Evolutionary conservation across 176 grass and related monocot species (phyloP).

Genomic region (Saccharum spontaneum): DNA sequence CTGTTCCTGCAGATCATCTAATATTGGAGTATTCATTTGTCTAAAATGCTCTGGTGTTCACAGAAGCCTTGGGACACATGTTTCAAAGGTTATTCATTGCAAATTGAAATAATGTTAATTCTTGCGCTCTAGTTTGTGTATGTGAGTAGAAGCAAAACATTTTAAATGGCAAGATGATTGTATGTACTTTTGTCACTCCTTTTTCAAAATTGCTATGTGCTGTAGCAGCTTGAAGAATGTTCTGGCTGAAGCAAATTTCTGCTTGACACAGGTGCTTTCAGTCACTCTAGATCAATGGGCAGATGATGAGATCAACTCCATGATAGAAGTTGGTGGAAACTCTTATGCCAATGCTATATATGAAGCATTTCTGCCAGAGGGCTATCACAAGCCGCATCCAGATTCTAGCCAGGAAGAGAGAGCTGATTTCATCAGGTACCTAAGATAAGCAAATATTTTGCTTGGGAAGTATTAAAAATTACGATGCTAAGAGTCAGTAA

Average conservation of each 20-base stretch:
- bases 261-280: conserved; percentile 57
- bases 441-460: not conserved
- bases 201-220: not conserved
- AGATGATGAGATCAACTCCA: conserved; percentile 62
- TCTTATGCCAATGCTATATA: conserved; percentile 79
- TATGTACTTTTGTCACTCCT: not conserved
- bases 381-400: conserved; percentile 58
- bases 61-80: conserved; percentile 73
- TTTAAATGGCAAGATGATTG: not conserved
- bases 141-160: not conserved
- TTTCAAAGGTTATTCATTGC: conserved; percentile 64
- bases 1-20: conserved; percentile 53
- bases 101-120: conserved; percentile 20
- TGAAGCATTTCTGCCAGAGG: conserved; percentile 79
- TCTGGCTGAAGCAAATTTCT: not conserved
- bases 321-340: conserved; percentile 89
- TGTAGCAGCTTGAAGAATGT: not conserved
- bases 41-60: conserved; percentile 78
- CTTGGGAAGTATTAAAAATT: not conserved
- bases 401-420: conserved; percentile 60
- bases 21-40: conserved; percentile 76
- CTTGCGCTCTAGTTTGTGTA: not conserved
- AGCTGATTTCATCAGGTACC: conserved; percentile 69
- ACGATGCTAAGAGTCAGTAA: not conserved
- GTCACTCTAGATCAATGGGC: conserved; percentile 80